Conservation (phyloP, 805 yeast species). For the Teunomyces aglyptinius region DNA sequence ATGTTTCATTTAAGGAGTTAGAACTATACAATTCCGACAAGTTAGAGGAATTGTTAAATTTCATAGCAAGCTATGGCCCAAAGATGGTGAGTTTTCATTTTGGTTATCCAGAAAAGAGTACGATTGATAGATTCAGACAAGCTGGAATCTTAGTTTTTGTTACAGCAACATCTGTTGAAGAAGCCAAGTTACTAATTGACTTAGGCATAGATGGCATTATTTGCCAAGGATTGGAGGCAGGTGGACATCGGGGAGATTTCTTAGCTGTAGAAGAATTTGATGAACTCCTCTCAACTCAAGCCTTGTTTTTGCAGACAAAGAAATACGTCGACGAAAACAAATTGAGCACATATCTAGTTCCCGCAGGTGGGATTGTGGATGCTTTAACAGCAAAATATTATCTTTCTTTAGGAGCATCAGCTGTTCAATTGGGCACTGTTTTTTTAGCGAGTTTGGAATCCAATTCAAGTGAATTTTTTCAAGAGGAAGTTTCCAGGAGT, state of each 20-base stretch:
- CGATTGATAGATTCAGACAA: conserved; percentile 32
- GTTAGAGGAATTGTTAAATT: conserved; percentile 17
- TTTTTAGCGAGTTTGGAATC: conserved; percentile 42
- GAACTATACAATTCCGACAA: conserved; percentile 18
- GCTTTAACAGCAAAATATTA: conserved; percentile 26
- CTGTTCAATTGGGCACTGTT: conserved; percentile 56
- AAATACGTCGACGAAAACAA: background rate
- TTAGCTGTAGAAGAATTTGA: conserved; percentile 24
- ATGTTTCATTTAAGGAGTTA: conserved; percentile 29
- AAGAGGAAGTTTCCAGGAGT: conserved; percentile 6
- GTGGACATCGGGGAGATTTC: conserved; percentile 61
- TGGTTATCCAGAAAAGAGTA: conserved; percentile 39
- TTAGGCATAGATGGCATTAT: conserved; percentile 47
- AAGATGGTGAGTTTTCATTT: conserved; percentile 53
- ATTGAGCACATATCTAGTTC: conserved; percentile 30
- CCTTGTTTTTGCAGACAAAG: conserved; percentile 23
- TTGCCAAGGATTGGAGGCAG: conserved; percentile 62
- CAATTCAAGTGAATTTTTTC: conserved; percentile 17
- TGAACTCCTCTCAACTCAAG: conserved; percentile 34
- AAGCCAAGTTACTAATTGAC: conserved; percentile 31
- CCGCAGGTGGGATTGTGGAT: conserved; percentile 54
- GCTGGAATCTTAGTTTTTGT: conserved; percentile 44
- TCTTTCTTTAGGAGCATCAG: conserved; percentile 45
- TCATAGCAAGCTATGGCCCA: conserved; percentile 28
- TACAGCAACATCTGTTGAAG: conserved; percentile 46